These are phyloP conservation scores for Boletales sp. DNA, from an alignment of 768 basidiomycete species.

Conservation along the genomic window DNA sequence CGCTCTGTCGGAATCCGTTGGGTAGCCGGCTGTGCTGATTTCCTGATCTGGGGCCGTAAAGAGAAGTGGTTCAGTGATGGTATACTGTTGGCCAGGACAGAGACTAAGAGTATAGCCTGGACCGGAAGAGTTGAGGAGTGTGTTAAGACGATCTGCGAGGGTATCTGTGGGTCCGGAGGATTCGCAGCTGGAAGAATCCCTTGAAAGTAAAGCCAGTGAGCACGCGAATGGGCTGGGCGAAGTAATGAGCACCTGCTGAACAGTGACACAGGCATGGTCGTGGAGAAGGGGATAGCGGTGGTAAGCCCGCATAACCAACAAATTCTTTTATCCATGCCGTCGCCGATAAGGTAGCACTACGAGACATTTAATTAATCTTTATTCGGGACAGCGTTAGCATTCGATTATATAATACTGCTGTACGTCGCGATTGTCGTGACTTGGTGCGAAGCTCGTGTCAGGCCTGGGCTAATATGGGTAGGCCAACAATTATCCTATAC, in stretches of 20 bases:
- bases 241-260: conserved; percentile 8
- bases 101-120: conserved; percentile 62
- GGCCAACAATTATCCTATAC: background rate
- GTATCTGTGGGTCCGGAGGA: conserved; percentile 59
- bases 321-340: too few relatives aligned
- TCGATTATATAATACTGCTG: too few relatives aligned
- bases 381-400: too few relatives aligned
- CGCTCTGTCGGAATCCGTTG: conserved; percentile 63
- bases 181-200: conserved; percentile 20
- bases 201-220: conserved; percentile 4
- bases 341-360: too few relatives aligned
- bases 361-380: too few relatives aligned
- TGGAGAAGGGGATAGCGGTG: too few relatives aligned
- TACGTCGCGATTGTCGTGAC: too few relatives aligned
- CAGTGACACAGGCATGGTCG: conserved; percentile 11
- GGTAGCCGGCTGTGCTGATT: conserved; percentile 78
- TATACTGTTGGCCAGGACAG: conserved; percentile 61
- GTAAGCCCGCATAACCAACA: too few relatives aligned
- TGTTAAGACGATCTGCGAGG: conserved; percentile 61
- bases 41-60: conserved; percentile 72
- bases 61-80: conserved; percentile 60
- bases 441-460: too few relatives aligned
- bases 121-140: conserved; percentile 60
- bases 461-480: conserved; percentile 16
- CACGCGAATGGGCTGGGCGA: background rate